Base-by-base conservation (phyloP, 2,329 filamentous ascomycete species). In the Myriangium duriaei region DNA sequence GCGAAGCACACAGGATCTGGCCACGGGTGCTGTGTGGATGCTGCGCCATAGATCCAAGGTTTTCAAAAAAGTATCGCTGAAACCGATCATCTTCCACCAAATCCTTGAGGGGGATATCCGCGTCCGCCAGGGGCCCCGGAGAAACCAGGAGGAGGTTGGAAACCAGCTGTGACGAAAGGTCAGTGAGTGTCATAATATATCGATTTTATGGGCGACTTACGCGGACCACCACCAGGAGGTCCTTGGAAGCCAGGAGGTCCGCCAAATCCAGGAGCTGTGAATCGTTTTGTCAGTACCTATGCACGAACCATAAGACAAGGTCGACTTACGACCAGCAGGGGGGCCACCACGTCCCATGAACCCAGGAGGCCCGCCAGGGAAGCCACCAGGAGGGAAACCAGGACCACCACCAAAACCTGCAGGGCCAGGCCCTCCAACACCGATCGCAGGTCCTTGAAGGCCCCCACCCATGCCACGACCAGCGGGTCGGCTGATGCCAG, bases 401-500 rank as follows among this genome's bases (percentile, higher is more conserved):
- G 46, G 42, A 13, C 39, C 34, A 24, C 59, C 61, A 45, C 69
- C 70, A 26, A 65, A 66, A 32, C 67, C 68, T 12, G 70, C 67
- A 39, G 81, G 80, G 34, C 81, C 80, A 40, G 76, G 81, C 42
- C 77, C 80, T 52, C 85, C 88, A 55, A 94, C 80, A 56, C 87
- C 88, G 54, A 81, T 79, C 61, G 84, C 84, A 55, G 88, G 88
- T 19, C 88, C 87, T 51, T 85, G 84, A 47, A 96, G 70, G 39
- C 87, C 86, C 19, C 84, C 79, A 5, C 53, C 53, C 56, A 68
- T 64, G 58, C 91, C 91, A 61, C 91, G 76, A 51, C 91, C 91
- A 53, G 87, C 87, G 50, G 91, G 86, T 57, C 86, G 80, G 47
- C 85, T 81, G 49, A 96, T 85, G 53, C 91, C 91, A 46, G 87